phyloP scores from a whole-genome alignment of 2,329 filamentous ascomycete genomes.

The Parastagonospora avenae region DNA sequence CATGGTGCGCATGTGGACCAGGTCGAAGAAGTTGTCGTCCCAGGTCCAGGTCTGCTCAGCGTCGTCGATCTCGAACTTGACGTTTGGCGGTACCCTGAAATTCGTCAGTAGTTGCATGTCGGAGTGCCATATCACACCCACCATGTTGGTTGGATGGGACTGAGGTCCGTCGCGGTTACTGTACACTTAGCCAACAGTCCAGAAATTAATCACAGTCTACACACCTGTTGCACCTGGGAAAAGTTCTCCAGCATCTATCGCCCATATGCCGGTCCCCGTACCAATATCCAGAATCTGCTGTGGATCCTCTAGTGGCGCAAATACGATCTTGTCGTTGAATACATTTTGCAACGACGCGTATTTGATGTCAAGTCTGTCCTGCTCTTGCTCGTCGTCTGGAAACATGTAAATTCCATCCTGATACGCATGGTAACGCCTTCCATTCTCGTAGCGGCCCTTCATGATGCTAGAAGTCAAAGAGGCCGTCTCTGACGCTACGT shows the following conservation, averaged over 20 bases:
- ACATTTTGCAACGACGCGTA: conserved; percentile 31
- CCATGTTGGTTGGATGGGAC: conserved; percentile 42
- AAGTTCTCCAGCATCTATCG: conserved; percentile 39
- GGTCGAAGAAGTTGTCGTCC: conserved; percentile 59
- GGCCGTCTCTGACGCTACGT: conserved; percentile 29
- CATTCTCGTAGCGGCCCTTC: conserved; percentile 36
- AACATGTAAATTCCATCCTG: conserved; percentile 27
- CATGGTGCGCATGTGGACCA: conserved; percentile 61
- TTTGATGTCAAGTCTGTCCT: conserved; percentile 28
- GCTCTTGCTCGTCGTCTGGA: conserved; percentile 32
- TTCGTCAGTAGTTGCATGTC: not conserved
- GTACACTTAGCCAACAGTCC: not conserved
- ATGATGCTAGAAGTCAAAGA: conserved; percentile 33
- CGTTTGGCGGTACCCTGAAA: conserved; percentile 27
- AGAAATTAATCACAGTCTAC: no score
- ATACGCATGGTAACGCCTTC: conserved; percentile 31
- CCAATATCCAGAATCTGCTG: conserved; percentile 38
- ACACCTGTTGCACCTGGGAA: conserved; percentile 22
- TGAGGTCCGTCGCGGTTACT: conserved; percentile 39
- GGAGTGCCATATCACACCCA: not conserved
- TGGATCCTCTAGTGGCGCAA: conserved; percentile 33
- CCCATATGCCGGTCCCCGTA: conserved; percentile 42
- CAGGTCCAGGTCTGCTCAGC: conserved; percentile 36
- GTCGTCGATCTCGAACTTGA: conserved; percentile 38
- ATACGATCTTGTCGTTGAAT: conserved; percentile 32